Evolutionary conservation across 495 filamentous ascomycete genomes (phyloP).

Genomic region (Hyaloscypha hepaticicola): DNA sequence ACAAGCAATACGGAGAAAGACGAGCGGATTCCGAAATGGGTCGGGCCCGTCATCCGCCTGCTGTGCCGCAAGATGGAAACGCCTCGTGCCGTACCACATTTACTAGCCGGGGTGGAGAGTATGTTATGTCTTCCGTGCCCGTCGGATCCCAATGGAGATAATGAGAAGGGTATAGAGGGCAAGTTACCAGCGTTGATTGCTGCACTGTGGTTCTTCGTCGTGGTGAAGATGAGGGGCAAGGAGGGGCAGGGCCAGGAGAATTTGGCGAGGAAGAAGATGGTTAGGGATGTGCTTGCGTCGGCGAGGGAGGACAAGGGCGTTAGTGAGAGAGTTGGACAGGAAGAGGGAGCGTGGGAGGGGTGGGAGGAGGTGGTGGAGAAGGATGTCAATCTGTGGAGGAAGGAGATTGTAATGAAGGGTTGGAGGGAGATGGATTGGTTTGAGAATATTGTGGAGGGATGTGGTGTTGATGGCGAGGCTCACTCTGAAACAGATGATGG

Average conservation of each 20-base stretch:
- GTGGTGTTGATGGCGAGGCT: constrained; percentile 35
- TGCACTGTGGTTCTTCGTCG: constrained; percentile 64
- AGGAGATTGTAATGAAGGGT: constrained; percentile 51
- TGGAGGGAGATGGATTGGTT: constrained; percentile 75
- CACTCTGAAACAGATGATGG: constrained; percentile 31
- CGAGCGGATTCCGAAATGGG: constrained; percentile 56
- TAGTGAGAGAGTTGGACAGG: constrained; percentile 39
- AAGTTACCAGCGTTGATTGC: constrained; percentile 57
- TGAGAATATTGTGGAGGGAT: constrained; percentile 45
- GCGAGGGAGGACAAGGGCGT: constrained; percentile 38
- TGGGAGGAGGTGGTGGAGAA: constrained; percentile 42
- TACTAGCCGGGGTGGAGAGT: constrained; percentile 61
- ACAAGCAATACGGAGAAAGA: constrained; percentile 9
- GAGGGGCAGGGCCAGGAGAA: constrained; percentile 40
- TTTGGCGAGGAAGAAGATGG: constrained; percentile 40
- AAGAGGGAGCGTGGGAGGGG: constrained; percentile 44
- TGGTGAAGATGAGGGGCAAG: constrained; percentile 42
- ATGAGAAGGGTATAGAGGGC: constrained; percentile 31
- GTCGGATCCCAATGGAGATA: constrained; percentile 32
- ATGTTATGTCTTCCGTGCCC: constrained; percentile 40
- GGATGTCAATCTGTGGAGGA: constrained; percentile 60
- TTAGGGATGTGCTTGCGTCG: constrained; percentile 39
- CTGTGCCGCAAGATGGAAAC: constrained; percentile 57
- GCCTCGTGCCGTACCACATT: constrained; percentile 51
- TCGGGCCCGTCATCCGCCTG: constrained; percentile 62